Evolutionary conservation across 1,284 basidiomycete genomes (phyloP).

Genomic region (Tremellales sp.): DNA sequence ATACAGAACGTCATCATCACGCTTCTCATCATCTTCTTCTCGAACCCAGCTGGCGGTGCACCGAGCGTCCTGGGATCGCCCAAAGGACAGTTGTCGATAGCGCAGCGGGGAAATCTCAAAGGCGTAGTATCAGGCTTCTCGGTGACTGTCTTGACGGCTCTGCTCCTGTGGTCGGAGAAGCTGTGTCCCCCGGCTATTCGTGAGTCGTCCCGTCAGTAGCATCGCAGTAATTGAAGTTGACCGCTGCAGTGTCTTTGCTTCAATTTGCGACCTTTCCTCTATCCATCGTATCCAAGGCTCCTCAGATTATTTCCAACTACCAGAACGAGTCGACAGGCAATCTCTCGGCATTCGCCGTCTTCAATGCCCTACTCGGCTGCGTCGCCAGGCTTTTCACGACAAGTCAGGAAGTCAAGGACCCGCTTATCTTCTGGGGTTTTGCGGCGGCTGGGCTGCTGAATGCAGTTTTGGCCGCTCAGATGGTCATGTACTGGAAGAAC

Average conservation of each 20-base stretch:
- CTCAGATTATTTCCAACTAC: constrained; percentile 76
- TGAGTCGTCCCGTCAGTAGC: constrained; percentile 23
- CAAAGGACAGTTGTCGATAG: not conserved
- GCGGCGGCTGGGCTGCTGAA: constrained; percentile 74
- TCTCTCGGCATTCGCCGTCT: constrained; percentile 80
- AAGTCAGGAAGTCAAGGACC: constrained; percentile 75
- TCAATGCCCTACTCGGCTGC: constrained; percentile 72
- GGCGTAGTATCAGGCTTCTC: constrained; percentile 46
- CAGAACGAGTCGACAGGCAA: constrained; percentile 75
- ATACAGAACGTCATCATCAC: constrained; percentile 79
- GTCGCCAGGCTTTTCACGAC: constrained; percentile 86
- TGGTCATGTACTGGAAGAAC: constrained; percentile 75
- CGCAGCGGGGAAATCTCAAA: constrained; percentile 3
- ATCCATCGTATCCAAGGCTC: constrained; percentile 77
- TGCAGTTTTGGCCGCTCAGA: constrained; percentile 68
- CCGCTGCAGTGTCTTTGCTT: constrained; percentile 54
- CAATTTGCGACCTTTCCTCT: constrained; percentile 78
- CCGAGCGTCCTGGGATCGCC: constrained; percentile 4
- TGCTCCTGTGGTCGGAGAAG: constrained; percentile 52
- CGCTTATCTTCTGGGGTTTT: constrained; percentile 72
- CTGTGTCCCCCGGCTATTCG: constrained; percentile 37
- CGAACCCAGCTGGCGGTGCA: constrained; percentile 7
- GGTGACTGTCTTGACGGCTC: constrained; percentile 48
- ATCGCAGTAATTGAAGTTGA: not conserved
- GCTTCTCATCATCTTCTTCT: constrained; percentile 66